These are phyloP conservation scores for Colletotrichum filicis DNA, from an alignment of 2,329 filamentous ascomycete genomes.

Conservation along the genomic window DNA sequence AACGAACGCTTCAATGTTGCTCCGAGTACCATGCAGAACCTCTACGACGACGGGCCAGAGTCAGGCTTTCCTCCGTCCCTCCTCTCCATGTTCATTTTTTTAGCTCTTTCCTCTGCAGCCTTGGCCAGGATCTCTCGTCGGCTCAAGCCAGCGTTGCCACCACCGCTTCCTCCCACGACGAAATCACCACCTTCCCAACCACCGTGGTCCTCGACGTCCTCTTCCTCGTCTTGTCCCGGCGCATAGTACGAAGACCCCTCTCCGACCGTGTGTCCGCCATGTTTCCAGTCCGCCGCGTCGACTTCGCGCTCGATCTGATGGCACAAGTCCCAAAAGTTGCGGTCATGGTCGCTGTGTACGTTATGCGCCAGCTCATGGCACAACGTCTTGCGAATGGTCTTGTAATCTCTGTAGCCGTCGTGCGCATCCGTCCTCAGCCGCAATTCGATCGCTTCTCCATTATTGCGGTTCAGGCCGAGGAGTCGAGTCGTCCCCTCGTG, in stretches of 20 bases:
- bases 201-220: conserved; percentile 72
- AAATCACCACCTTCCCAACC: conserved; percentile 85
- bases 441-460: conserved; percentile 90
- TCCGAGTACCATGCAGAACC: background rate
- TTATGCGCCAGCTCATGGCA: conserved; percentile 98
- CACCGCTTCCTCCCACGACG: conserved; percentile 70
- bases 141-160: conserved; percentile 63
- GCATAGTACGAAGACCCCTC: conserved; percentile 71
- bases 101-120: conserved; percentile 76
- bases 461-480: conserved; percentile 87
- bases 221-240: conserved; percentile 60
- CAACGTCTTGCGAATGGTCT: conserved; percentile 88
- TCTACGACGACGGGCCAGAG: conserved; percentile 24
- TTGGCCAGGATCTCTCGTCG: conserved; percentile 80
- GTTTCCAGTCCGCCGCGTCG: conserved; percentile 80
- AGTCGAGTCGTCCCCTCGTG: conserved; percentile 81
- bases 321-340: conserved; percentile 89
- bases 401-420: conserved; percentile 94
- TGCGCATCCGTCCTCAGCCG: conserved; percentile 92
- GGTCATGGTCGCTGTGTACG: conserved; percentile 85
- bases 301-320: conserved; percentile 90
- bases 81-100: conserved; percentile 50
- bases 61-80: conserved; percentile 36
- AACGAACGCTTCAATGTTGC: background rate
- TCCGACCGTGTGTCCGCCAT: conserved; percentile 74